Evolutionary conservation across 805 yeast species (phyloP).

Genomic region (Saccharomyces eubayanus): DNA sequence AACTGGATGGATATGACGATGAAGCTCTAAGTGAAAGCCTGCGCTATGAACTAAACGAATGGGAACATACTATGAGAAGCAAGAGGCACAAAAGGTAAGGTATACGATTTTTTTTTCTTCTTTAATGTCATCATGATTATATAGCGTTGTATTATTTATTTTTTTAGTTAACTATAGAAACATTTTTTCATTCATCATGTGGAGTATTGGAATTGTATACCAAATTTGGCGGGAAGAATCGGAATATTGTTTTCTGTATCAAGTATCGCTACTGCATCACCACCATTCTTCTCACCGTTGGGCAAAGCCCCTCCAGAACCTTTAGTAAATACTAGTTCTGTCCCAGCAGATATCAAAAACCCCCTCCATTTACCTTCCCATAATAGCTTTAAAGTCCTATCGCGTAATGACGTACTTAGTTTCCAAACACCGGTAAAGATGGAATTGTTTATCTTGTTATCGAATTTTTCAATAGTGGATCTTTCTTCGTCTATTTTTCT

Average conservation of each 20-base stretch:
- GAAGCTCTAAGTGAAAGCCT: constrained; percentile 56
- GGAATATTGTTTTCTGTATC: constrained; percentile 1
- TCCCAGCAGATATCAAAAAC: constrained; percentile 70
- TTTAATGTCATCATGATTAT: background rate
- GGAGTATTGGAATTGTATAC: constrained; percentile 28
- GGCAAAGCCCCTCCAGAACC: constrained; percentile 24
- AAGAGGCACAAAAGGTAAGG: constrained; percentile 27
- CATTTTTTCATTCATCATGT: constrained; percentile 7
- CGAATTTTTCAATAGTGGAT: constrained; percentile 44
- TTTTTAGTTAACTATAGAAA: background rate
- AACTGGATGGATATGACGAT: constrained; percentile 68
- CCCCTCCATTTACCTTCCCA: constrained; percentile 89
- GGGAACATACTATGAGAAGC: constrained; percentile 40
- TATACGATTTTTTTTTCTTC: background rate
- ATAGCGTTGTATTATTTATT: background rate
- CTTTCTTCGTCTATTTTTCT: constrained; percentile 30
- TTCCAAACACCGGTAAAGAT: constrained; percentile 66
- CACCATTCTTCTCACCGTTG: constrained; percentile 22
- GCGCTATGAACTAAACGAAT: constrained; percentile 47
- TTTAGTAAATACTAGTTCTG: constrained; percentile 36
- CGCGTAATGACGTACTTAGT: constrained; percentile 59
- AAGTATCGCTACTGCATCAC: constrained; percentile 27
- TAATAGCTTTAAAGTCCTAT: constrained; percentile 49
- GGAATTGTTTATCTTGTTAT: constrained; percentile 41
- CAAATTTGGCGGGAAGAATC: constrained; percentile 19